These are phyloP conservation scores for Ustilago cynodontis DNA, from an alignment of 1,284 basidiomycete genomes.

Conservation along the genomic window DNA sequence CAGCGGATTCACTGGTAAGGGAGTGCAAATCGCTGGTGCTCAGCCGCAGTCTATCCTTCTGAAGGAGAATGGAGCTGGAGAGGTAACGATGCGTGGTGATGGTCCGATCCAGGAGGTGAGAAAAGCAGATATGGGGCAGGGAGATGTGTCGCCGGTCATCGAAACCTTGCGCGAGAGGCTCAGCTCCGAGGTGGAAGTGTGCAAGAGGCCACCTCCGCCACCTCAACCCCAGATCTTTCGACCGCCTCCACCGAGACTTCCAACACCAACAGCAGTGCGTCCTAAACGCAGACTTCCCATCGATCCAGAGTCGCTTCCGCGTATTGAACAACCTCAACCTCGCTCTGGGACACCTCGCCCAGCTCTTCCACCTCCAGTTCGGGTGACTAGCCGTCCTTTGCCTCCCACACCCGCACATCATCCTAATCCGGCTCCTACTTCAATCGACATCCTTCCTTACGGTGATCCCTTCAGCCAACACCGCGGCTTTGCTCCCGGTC, in stretches of 20 bases:
- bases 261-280: not conserved
- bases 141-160: not conserved
- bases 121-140: not conserved
- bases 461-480: too few species aligned
- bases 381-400: conserved; percentile 24
- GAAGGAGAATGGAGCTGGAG: not conserved
- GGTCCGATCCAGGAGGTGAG: not conserved
- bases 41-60: not conserved
- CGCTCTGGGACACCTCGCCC: conserved; percentile 16
- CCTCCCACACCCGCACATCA: conserved; percentile 24
- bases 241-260: not conserved
- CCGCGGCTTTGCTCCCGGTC: not conserved
- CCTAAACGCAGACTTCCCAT: conserved; percentile 15
- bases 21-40: conserved; percentile 16
- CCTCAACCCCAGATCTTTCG: not conserved
- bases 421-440: not conserved
- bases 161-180: conserved; percentile 24
- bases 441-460: too few species aligned
- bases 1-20: not conserved
- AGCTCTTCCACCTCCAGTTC: not conserved
- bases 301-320: not conserved
- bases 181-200: not conserved
- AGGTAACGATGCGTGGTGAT: not conserved
- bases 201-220: conserved; percentile 12
- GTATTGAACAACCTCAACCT: not conserved